Conservation (phyloP, 768 basidiomycete genomes). For the Kwoniella bestiolae region DNA sequence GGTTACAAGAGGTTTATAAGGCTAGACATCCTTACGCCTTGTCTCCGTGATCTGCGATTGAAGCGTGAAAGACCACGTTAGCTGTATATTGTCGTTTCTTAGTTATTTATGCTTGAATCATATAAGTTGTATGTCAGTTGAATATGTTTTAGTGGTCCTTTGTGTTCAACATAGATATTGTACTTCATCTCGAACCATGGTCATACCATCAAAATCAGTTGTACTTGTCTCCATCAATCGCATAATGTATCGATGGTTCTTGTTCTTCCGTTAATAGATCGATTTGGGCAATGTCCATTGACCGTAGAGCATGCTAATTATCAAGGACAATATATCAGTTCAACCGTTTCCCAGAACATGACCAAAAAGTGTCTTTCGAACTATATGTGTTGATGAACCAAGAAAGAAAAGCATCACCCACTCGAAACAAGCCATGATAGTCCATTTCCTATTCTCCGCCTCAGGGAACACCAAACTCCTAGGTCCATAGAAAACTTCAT, state of each 20-base stretch:
- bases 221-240: not conserved
- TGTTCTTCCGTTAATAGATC: not conserved
- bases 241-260: not conserved
- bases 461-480: slow-evolving; percentile 91
- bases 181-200: not conserved
- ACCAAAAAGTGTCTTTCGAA: too few relatives aligned
- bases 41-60: not conserved
- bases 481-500: slow-evolving; percentile 94
- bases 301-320: slow-evolving; percentile 18
- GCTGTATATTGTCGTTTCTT: too few relatives aligned
- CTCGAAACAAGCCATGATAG: slow-evolving; percentile 85
- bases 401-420: slow-evolving; percentile 24
- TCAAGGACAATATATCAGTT: too few relatives aligned
- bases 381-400: too few relatives aligned
- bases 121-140: not conserved
- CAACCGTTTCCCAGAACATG: too few relatives aligned
- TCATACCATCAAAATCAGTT: not conserved
- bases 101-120: too few relatives aligned
- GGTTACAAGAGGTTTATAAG: not conserved
- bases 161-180: not conserved
- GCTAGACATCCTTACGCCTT: not conserved
- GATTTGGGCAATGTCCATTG: slow-evolving; percentile 18
- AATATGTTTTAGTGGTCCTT: not conserved
- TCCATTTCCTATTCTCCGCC: slow-evolving; percentile 97
- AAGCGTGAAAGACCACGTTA: too few relatives aligned